Base-by-base conservation (phyloP, 345 rosid genomes). In the Aegle marmelos region DNA sequence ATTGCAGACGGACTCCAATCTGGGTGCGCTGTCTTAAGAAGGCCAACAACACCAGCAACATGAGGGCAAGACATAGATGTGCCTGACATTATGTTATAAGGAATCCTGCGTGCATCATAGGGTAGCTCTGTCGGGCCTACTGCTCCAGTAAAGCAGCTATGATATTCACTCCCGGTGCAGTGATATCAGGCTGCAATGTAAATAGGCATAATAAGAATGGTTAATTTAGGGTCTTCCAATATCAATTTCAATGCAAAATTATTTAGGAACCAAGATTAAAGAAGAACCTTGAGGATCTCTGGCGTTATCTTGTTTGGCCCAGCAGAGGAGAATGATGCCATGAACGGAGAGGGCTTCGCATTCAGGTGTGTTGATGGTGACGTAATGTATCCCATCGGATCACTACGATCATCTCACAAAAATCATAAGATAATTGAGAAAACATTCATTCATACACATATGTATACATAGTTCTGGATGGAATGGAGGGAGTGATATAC, bases 151-250 rank as follows among this genome's bases (percentile, higher is more conserved):
- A 14, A 4, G 91, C 90, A 4, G 97, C 96, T 80, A 94, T 79
- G 72, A 94, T 76, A 70, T 88, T 77, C 65, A 92, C 91, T 45
- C 98, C 98, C 0, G 96, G 97, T 39, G 98, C 98, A 2, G 96
- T 92, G 30, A 94, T 84, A 74, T 93, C 98, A 54, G 98, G 98
- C 85, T 89, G 81, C 33, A 62, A 74, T 19, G 9, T 4, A 17
- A 17, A 45, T 45, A 45, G 50, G 3, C 4, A 34, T 37, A 21
- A 50, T 22, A 37, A 21, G 17, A 21, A 10, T 37, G n/a, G 7
- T 64, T 61, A 16, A 4, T 48, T 25, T 0, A 31, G 30, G 6
- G 36, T 8, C 27, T 0, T 8, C 27, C 9, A 48, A 54, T 7
- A 41, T 10, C 50, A 66, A 70, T 70, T 17, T 16, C 37, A 48